Evolutionary conservation across 1,284 basidiomycete species (phyloP).

Genomic region (Tilletia horrida): DNA sequence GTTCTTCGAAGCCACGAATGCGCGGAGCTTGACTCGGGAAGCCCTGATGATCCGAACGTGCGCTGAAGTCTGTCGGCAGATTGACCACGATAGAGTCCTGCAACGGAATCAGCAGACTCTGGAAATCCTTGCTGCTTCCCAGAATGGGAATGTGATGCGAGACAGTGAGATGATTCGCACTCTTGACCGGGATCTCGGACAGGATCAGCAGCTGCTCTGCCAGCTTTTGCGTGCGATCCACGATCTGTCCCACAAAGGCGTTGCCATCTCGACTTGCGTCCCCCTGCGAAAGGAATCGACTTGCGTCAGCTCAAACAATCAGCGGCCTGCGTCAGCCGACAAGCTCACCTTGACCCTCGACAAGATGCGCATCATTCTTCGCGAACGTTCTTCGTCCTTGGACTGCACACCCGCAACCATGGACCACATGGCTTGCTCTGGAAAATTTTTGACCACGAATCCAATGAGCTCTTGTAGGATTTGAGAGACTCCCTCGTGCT

Average conservation of each 20-base stretch:
- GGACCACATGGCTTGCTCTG: constrained; percentile 89
- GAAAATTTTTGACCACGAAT: constrained; percentile 74
- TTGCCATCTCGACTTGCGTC: constrained; percentile 8
- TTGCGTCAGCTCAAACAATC: neutral
- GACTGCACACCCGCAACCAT: constrained; percentile 87
- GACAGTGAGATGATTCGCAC: constrained; percentile 16
- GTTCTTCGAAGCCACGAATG: constrained; percentile 67
- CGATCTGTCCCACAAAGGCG: constrained; percentile 28
- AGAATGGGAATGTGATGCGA: constrained; percentile 1
- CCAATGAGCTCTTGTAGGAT: constrained; percentile 71
- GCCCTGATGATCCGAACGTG: constrained; percentile 69
- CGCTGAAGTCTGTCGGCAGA: constrained; percentile 60
- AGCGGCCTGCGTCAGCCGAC: neutral
- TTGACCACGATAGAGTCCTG: constrained; percentile 89
- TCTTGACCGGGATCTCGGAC: constrained; percentile 45
- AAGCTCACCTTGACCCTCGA: constrained; percentile 64
- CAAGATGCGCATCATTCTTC: constrained; percentile 68
- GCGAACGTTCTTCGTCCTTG: constrained; percentile 65
- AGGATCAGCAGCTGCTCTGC: constrained; percentile 49
- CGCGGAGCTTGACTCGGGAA: constrained; percentile 76
- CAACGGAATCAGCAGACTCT: constrained; percentile 65
- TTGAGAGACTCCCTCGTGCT: constrained; percentile 67
- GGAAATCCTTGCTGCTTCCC: neutral
- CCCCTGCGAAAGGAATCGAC: neutral
- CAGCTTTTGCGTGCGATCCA: constrained; percentile 41